A percentile compares a stretch with the other conserved stretches of the same genome.
Evolutionary conservation across 129 eudicot species (phyloP).

Genomic region (Calendula officinalis): DNA sequence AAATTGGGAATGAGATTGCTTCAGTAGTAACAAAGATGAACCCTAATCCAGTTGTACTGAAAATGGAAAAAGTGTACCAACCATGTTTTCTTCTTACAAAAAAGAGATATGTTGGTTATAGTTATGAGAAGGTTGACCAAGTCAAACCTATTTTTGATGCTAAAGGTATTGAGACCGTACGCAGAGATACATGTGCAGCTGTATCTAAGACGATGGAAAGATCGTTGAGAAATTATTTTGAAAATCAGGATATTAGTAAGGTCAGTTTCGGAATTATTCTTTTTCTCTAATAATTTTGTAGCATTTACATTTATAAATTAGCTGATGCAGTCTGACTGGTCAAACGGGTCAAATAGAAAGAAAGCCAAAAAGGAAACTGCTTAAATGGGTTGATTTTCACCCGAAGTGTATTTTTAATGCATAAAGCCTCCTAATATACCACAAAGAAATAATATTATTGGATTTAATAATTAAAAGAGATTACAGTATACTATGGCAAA

Average conservation of each 20-base stretch:
- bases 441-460: no score
- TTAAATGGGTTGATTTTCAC: no score
- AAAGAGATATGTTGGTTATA: conserved; percentile 97
- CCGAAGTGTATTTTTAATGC: no score
- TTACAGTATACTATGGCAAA: no score
- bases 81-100: conserved; percentile 96
- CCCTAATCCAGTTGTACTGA: conserved; percentile 83
- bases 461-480: no score
- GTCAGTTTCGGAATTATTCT: conserved; percentile 29
- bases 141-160: conserved; percentile 81
- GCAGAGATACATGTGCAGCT: conserved; percentile 96
- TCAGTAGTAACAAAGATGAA: conserved; percentile 70
- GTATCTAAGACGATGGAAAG: conserved; percentile 91
- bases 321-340: no score
- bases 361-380: no score
- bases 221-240: conserved; percentile 74
- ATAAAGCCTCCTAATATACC: no score
- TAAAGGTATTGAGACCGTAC: conserved; percentile 93
- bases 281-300: not conserved
- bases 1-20: conserved; percentile 85
- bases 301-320: no score
- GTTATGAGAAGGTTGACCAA: conserved; percentile 85
- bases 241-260: conserved; percentile 61
- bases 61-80: conserved; percentile 93
- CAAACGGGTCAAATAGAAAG: no score